These are phyloP conservation scores for Kluyveromyces sp. DNA, from an alignment of 1,139 yeast genomes.

Conservation along the genomic window DNA sequence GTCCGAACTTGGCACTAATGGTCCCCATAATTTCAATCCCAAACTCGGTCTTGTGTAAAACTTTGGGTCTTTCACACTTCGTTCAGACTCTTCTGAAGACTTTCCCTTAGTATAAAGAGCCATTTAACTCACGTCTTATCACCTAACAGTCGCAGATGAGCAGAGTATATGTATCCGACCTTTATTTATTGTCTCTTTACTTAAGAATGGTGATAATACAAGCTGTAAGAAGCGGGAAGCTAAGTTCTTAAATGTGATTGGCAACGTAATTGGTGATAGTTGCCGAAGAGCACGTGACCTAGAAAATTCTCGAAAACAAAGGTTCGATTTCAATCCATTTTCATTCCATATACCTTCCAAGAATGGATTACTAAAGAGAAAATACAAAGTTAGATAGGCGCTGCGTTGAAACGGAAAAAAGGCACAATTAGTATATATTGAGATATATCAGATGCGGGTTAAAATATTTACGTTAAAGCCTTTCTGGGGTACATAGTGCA, in stretches of 20 bases:
- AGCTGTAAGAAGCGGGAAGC: too few species aligned
- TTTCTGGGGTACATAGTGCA: too few species aligned
- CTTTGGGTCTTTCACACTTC: conserved; percentile 17
- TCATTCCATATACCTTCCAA: background rate
- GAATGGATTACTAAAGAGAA: too few species aligned
- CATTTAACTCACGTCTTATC: background rate
- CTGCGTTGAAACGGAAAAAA: too few species aligned
- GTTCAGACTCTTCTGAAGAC: conserved; percentile 14
- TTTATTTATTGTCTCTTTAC: too few species aligned
- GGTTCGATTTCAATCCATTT: background rate
- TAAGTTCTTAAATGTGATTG: conserved; percentile 4
- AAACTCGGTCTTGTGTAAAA: conserved; percentile 42
- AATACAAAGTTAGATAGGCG: too few species aligned
- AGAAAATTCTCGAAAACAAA: background rate
- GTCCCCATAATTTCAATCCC: conserved; percentile 54
- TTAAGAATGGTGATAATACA: too few species aligned
- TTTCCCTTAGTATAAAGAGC: conserved; percentile 5
- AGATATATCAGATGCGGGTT: too few species aligned
- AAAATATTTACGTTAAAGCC: too few species aligned
- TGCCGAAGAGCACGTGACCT: background rate
- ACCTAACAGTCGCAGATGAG: background rate
- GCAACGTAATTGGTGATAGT: conserved; percentile 4
- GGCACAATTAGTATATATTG: too few species aligned
- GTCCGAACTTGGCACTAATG: conserved; percentile 58
- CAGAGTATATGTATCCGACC: background rate